Evolutionary conservation across 2,329 filamentous ascomycete genomes (phyloP), one percentile per base, ranked within the genome.

Genomic region (Biscogniauxia marginata): DNA sequence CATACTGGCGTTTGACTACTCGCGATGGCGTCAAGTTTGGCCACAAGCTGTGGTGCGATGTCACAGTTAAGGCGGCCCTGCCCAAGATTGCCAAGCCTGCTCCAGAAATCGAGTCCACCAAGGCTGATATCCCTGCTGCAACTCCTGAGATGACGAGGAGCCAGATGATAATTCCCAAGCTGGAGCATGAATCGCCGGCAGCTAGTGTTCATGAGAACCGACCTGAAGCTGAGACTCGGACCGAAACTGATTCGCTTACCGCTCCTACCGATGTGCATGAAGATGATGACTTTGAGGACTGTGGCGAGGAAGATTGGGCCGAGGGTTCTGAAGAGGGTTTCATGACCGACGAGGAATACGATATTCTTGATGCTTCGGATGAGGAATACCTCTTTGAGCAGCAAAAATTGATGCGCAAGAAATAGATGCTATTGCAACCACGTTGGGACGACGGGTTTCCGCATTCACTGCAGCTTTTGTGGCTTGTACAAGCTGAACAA

Each of bases 331-430:
- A 86, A 11, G 85, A 89, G 58, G 90, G 88, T 11, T 97, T 96
- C 80, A 77, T 96, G 79, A 98, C 95, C 0, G 95, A 99, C 62
- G 95, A 98, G 73, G 95, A 99, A 76, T 99, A 98, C 73, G 95
- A 99, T 68, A 93, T 98, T 63, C 85, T 98, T 47, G 92, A 97
- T 76, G 93, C 92, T 46, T 96, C 91, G 57, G 93, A 98, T 64
- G 90, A 96, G 73, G 93, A 98, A 71, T 88, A 83, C 63, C 72
- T 85, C 51, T 80, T 81, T 59, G 84, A 84, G 66, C 78, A 82
- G 69, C 74, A 78, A 65, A 75, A 74, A 66, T 75, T 52, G 45
- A 52, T 52, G 6, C 55, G 62, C 0, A 69, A 58, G 59, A 71
- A 70, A 46, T 71, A 67, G 54, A 46, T 18, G 16, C 49, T 46